Evolutionary conservation across 2,329 filamentous ascomycete species (phyloP), one percentile per base, ranked within the genome.

Genomic region (Epichloe typhina): DNA sequence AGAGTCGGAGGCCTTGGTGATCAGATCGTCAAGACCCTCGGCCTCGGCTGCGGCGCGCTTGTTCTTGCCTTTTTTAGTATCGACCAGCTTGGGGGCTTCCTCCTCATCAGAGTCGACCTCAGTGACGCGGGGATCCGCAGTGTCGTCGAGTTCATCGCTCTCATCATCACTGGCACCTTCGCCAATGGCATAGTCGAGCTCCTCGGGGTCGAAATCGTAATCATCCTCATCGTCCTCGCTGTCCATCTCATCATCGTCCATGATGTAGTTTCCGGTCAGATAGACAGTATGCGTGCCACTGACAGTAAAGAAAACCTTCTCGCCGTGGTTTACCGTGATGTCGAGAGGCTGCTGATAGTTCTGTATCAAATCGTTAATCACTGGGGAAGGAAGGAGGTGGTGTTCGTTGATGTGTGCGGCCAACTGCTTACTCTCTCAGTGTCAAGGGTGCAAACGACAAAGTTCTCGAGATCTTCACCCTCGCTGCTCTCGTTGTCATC

Each of bases 181-280:
- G 51, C 75, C 79, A 64, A 87, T 76, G 47, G 78, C 80, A 53
- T 82, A 80, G 58, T 87, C 84, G 50, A 94, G 76, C 69, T 90
- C 88, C 61, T 88, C 86, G 26, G 84, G 84, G 41, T 84, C 84
- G 49, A 93, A 75, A 62, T 94, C 88, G 65, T 94, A 93, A 53
- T 88, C 85, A 53, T 83, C 80, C 53, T 83, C 80, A 47, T 82
- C 78, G 7, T 84, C 81, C 17, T 53, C 52, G 49, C 42, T 49
- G 42, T 82, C 74, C 42, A 80, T 77, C 19, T 80, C 77, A 47
- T 79, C 78, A 19, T 83, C 77, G 45, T 85, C 79, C 64, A 93
- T 80, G 59, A 98, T 79, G 71, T 95, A 97, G 80, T 98, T 98
- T 61, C 93, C 93, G 55, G 91, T 97, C 54, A 98, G 80, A 72